phyloP scores from a whole-genome alignment of 257 asterid genomes.

The Solanum phureja region DNA sequence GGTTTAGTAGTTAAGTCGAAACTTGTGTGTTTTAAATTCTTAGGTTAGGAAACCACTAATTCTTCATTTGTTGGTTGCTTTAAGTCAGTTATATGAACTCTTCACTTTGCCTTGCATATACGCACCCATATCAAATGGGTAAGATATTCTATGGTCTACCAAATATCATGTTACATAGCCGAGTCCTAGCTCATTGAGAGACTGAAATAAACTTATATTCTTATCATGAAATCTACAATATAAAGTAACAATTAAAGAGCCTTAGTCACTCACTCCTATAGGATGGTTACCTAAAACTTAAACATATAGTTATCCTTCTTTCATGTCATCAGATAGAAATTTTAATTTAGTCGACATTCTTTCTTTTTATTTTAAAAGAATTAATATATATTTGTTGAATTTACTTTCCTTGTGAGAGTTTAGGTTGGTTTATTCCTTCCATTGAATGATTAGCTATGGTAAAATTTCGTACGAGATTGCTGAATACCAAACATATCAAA shows the following conservation, averaged over 20 bases:
- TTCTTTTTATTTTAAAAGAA: not conserved
- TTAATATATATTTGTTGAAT: not conserved
- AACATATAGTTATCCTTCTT: not conserved
- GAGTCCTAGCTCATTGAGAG: not conserved
- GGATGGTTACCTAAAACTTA: not conserved
- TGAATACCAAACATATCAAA: not conserved
- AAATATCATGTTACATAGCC: not conserved
- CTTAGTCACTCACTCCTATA: not conserved
- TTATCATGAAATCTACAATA: not conserved
- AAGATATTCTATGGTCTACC: not conserved
- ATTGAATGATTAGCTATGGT: not conserved
- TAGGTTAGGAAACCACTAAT: not conserved
- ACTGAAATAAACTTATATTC: not conserved
- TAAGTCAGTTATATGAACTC: not conserved
- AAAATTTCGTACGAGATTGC: not conserved
- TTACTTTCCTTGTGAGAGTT: not conserved
- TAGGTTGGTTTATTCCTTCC: not conserved
- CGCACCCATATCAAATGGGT: not conserved
- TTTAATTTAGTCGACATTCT: not conserved
- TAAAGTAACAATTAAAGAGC: not conserved
- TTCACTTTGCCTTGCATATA: not conserved
- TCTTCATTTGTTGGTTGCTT: not conserved
- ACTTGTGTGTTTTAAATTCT: not conserved
- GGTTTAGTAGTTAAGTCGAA: not conserved
- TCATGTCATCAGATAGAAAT: not conserved